Base-by-base conservation (phyloP, 768 basidiomycete genomes). In the Tylopilus felleus region DNA sequence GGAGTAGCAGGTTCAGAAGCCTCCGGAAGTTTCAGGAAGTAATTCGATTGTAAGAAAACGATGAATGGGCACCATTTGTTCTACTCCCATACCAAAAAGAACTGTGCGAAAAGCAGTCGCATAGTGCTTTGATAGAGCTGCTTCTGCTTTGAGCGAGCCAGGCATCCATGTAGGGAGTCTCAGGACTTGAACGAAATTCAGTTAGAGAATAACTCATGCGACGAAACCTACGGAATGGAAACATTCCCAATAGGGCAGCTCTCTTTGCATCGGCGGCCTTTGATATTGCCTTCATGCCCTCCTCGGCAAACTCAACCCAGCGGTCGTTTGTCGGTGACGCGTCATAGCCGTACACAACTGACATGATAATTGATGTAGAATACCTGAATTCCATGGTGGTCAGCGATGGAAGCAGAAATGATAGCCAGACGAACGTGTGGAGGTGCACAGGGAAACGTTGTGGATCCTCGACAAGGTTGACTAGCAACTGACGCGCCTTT, bases 401-500 rank as follows among this genome's bases (percentile, higher is more conserved):
- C 13, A 55, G 36, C 29, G 4, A 41, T 29, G 23, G 19, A 58
- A 14, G 41, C 19, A 22, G 2, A 33, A 9, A 43, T 22, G 21
- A 40, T 8, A 36, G 44, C 3, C 28, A 31, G 17, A 69, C 67
- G 21, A 51, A 69, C 69, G 59, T 39, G 12, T 63, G 53, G 12
- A 61, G 25, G 43, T 76, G 71, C 6, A 27, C 47, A 43, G 47
- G 17, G 51, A 68, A 69, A 19, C 56, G 53, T 21, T 51, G 55
- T 22, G 75, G 68, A 38, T 62, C 65, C 3, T 63, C 49, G 19
- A 66, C 56, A 23, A 78, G 55, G n/a, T 65, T 65, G 28, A 63
- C 31, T 17, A 78, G 57, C 47, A 76, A 50, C 8, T 66, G 65
- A 31, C 62, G 65, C 22, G 69, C 65, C 51, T 69, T 73, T 39